These are phyloP conservation scores for Mycosphaerella sp. DNA, from an alignment of 2,329 filamentous ascomycete species.

Conservation along the genomic window DNA sequence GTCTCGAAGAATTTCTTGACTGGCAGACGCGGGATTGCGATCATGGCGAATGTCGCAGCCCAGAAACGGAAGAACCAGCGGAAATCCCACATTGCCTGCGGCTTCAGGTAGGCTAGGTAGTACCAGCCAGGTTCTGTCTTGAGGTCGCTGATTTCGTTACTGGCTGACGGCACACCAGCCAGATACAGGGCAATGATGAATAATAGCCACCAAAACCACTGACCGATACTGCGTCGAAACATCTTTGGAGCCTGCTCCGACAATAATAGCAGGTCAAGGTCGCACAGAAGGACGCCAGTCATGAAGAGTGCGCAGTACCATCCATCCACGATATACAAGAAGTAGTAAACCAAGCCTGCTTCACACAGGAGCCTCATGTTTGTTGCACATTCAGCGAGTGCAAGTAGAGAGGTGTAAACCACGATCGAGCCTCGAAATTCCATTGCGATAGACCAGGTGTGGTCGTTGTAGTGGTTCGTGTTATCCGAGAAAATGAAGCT, in stretches of 20 bases:
- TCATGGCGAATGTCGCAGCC: conserved; percentile 53
- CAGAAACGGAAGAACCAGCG: conserved; percentile 26
- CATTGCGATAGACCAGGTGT: conserved; percentile 58
- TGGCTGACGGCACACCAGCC: conserved; percentile 50
- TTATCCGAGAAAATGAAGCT: conserved; percentile 56
- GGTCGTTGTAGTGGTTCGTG: conserved; percentile 49
- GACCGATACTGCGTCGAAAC: not conserved
- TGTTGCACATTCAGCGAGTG: conserved; percentile 50
- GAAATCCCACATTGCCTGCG: conserved; percentile 27
- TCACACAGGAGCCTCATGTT: conserved; percentile 28
- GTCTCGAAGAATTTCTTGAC: conserved; percentile 54
- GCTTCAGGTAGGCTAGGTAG: conserved; percentile 49
- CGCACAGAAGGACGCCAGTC: conserved; percentile 55
- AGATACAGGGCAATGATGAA: conserved; percentile 52
- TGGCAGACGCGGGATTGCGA: conserved; percentile 50
- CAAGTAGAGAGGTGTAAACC: conserved; percentile 52
- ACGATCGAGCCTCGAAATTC: conserved; percentile 60
- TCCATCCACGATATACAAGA: conserved; percentile 61
- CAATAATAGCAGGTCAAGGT: conserved; percentile 49
- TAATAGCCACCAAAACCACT: conserved; percentile 47
- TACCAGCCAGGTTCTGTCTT: conserved; percentile 27
- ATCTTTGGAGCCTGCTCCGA: conserved; percentile 3
- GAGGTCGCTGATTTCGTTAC: conserved; percentile 6
- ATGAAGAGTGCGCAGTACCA: conserved; percentile 56
- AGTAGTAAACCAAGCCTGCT: conserved; percentile 52